Evolutionary conservation across 352 stramenopile species (phyloP).

Genomic region (Nothophytophthora sp.): DNA sequence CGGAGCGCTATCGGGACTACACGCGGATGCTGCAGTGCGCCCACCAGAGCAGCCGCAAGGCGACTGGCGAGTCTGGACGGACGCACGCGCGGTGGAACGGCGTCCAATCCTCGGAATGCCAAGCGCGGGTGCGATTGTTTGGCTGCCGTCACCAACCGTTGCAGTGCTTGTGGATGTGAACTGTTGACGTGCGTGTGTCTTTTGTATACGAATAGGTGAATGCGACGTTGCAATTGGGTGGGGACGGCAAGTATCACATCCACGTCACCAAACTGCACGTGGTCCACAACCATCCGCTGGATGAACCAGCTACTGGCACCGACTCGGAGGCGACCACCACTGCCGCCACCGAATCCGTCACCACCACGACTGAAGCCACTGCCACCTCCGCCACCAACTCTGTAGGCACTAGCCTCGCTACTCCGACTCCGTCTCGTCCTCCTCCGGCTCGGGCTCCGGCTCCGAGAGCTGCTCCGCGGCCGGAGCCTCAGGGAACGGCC

Average conservation of each 20-base stretch:
- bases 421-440: not conserved
- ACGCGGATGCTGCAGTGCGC: conserved; percentile 31
- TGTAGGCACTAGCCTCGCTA: not conserved
- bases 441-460: not conserved
- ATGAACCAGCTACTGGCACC: no score
- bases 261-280: conserved; percentile 27
- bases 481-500: not conserved
- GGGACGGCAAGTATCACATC: conserved; percentile 23
- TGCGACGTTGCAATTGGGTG: conserved; percentile 25
- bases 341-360: not conserved
- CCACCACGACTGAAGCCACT: not conserved
- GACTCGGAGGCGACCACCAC: not conserved
- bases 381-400: not conserved
- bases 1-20: conserved; percentile 34
- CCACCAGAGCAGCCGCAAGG: conserved; percentile 9
- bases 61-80: not conserved
- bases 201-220: conserved; percentile 19
- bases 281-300: conserved; percentile 31
- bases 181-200: not conserved
- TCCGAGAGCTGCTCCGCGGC: not conserved
- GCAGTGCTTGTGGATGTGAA: not conserved
- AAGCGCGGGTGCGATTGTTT: conserved; percentile 20
- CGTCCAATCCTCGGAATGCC: conserved; percentile 26
- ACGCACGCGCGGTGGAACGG: conserved; percentile 16
- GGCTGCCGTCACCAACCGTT: not conserved